Evolutionary conservation across 768 basidiomycete species (phyloP), one percentile per base, ranked within the genome.

Genomic region (Suillus plorans): DNA sequence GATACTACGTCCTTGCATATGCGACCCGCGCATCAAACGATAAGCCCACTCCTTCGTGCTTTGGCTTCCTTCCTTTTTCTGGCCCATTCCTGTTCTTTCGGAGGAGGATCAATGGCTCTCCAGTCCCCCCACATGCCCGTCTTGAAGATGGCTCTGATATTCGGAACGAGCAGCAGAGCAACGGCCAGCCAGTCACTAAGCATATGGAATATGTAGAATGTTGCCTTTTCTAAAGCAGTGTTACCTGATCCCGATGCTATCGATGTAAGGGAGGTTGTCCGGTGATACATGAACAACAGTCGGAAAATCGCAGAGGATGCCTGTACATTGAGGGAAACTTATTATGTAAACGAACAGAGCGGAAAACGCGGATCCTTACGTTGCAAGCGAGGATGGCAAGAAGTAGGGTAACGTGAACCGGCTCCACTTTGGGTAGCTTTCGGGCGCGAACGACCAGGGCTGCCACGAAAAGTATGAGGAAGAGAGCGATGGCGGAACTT

Each of bases 161-260:
- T 79, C 41, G 72, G 61, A 50, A 67, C 66, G 41, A 80, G 69
- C 22, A 81, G 61, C 22, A 77, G 59, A 10, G 67, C 62, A 49
- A 66, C 73, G 9, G 74, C 71, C 28, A 80, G 44, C 80, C 80
- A 82, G 65, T 83, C 82, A 2, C 81, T 81, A 4, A 82, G 68
- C n/a, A 79, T 72, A 61, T 83, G 81, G 63, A 81, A 78, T 14
- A 82, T 67, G 64, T 84, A 84, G 67, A 84, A 83, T 0, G 69
- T 64, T 1, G 76, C 76, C 69, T 83, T 83, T 28, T 74, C 78
- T 16, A 61, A 60, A 3, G 70, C 60, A 16, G 73, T 76, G 67
- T 81, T 80, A n/a, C 78, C 70, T 0, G 77, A 72, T 20, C 69
- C 69, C 18, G 77, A 74, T 13, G 67, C 72, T 6, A 37, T 64